Base-by-base conservation (phyloP, 2,329 filamentous ascomycete species). In the Pseudocercospora fijiensis region DNA sequence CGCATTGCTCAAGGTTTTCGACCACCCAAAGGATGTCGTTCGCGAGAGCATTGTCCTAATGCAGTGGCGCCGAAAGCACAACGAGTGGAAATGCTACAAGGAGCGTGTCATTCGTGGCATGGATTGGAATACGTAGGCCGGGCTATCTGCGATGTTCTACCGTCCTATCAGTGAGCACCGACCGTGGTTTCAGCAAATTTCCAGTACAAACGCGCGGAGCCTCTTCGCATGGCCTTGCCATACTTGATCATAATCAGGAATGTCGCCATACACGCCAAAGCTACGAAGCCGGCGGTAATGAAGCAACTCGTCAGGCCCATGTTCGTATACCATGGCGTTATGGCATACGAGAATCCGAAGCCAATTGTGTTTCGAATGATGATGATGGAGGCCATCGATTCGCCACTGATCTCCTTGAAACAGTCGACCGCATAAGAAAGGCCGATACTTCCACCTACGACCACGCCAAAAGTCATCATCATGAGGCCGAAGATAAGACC, bases 301-400 rank as follows among this genome's bases (percentile, higher is more conserved):
- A 81, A 81, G 30, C 76, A 78, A 60, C 79, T 77, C 61, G 77
- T 76, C 26, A 78, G 70, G 1, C 79, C 79, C 72, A 81, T 75
- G 27, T 59, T 72, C 0, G 71, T 72, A 10, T 80, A 69, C 79
- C 79, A 81, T 1, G 79, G 79, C 2, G 78, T 80, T 61, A 81
- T 73, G 43, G 82, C 82, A 69, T 86, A 85, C 24, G 60, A 66
- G 60, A 82, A 78, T 0, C 76, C 80, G 65, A 82, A 82, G 0
- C 76, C 77, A 73, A 82, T 80, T 2, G 79, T 80, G 62, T 82
- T 82, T 4, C 80, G 77, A n/a, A 82, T 77, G 52, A 81, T 64
- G 57, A 82, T 81, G n/a, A 81, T 74, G 27, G 74, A 78, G 1
- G 79, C 77, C 73, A 81, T 79, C 28, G 79, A 76, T 62, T 81